Evolutionary conservation across 441 rosid genomes (phyloP).

Genomic region (Erodium trifolium): DNA sequence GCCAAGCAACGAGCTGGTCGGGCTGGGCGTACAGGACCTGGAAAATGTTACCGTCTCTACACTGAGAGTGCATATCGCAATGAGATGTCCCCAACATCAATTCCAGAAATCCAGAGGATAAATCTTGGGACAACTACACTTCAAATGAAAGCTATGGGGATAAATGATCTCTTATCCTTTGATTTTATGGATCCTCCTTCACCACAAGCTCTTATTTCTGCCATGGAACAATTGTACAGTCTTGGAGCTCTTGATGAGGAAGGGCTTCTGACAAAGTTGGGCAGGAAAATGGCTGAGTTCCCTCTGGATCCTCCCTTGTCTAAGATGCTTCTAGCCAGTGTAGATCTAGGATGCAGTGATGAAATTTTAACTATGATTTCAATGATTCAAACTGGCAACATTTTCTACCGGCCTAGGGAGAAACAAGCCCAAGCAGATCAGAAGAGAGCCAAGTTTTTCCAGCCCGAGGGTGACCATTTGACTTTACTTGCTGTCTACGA

Average conservation of each 20-base stretch:
- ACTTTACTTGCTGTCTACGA: constrained; percentile 79
- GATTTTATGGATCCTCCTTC: constrained; percentile 90
- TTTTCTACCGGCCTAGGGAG: constrained; percentile 81
- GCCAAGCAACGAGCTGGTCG: constrained; percentile 84
- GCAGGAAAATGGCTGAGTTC: constrained; percentile 88
- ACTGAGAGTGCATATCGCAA: constrained; percentile 80
- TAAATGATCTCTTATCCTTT: constrained; percentile 69
- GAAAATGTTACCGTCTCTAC: constrained; percentile 82
- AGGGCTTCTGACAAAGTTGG: constrained; percentile 75
- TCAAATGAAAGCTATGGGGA: constrained; percentile 82
- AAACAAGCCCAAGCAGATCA: constrained; percentile 92
- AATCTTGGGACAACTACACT: constrained; percentile 62
- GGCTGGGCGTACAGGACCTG: constrained; percentile 89
- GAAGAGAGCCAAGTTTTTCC: constrained; percentile 80
- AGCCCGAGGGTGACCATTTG: constrained; percentile 88
- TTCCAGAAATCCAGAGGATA: constrained; percentile 80
- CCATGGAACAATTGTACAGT: constrained; percentile 83
- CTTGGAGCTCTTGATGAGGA: constrained; percentile 84
- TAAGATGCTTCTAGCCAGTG: constrained; percentile 84
- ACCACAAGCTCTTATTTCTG: constrained; percentile 81
- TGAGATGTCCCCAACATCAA: constrained; percentile 75
- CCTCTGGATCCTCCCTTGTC: constrained; percentile 86
- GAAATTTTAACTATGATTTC: constrained; percentile 78
- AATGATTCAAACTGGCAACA: constrained; percentile 81
- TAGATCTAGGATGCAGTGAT: constrained; percentile 83